Base-by-base conservation (phyloP, 495 filamentous ascomycete species). In the Lophiostoma macrostomum region DNA sequence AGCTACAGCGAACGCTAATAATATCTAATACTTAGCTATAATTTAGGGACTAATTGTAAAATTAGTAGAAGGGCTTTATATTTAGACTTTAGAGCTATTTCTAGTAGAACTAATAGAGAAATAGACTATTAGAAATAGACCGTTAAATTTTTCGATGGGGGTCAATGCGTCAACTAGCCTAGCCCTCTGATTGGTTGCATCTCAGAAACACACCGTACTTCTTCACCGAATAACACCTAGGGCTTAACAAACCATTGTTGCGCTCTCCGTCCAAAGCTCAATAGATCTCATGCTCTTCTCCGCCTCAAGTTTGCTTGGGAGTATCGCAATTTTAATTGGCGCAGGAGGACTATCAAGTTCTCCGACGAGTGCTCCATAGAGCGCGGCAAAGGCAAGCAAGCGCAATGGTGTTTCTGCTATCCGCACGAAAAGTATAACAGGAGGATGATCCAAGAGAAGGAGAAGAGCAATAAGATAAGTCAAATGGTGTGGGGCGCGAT, bases 321-420 rank as follows among this genome's bases (percentile, higher is more conserved):
- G n/a, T 37, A 37, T 14, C 20, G 34, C 5, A 6, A 37, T 14
- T 37, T 37, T 37, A 37, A 37, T 18, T 37, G n/a, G 34, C n/a
- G 20, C n/a, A 37, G 34, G n/a, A 5, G n/a, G 34, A 37, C 34
- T 37, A 32, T 32, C n/a, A 32, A 37, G 34, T 37, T 37, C 34
- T 37, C 34, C 20, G 20, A 37, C 20, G 5, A 37, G n/a, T 37
- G n/a, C 34, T 37, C 20, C n/a, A 18, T 37, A 6, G 34, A 37
- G n/a, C 13, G n/a, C 5, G n/a, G 20, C n/a, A 14, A 6, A 6
- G n/a, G 34, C 6, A 18, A 5, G 6, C 13, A 37, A 6, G 34
- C 6, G 5, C 6, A 37, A 18, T 37, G n/a, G 34, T 37, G 34
- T 14, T 37, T 37, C 20, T 37, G 34, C 5, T 37, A 37, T 16